Evolutionary conservation across 1,139 yeast species (phyloP).

Genomic region (Candida mesenterica): DNA sequence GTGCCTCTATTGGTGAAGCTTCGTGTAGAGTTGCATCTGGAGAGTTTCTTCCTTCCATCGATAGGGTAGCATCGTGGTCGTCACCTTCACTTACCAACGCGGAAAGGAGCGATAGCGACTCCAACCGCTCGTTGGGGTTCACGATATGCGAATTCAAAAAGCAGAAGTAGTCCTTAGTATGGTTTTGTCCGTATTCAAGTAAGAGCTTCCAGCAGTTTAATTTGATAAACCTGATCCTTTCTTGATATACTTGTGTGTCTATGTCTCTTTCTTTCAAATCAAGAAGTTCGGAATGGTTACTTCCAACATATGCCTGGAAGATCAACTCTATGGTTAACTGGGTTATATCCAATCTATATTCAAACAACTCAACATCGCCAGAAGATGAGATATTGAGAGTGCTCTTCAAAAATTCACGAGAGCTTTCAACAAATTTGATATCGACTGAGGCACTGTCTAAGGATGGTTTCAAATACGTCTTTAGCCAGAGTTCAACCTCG

Average conservation of each 20-base stretch:
- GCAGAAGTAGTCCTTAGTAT: conserved; percentile 32
- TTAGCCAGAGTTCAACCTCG: conserved; percentile 51
- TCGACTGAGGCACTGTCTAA: conserved; percentile 61
- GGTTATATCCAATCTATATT: conserved; percentile 24
- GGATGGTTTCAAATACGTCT: conserved; percentile 52
- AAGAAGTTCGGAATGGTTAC: conserved; percentile 11
- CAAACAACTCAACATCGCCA: conserved; percentile 26
- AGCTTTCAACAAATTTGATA: conserved; percentile 36
- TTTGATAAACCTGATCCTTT: conserved; percentile 48
- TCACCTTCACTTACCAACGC: conserved; percentile 18
- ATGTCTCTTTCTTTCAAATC: conserved; percentile 17
- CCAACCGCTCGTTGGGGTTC: conserved; percentile 30
- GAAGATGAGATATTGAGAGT: conserved; percentile 24
- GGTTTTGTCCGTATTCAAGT: conserved; percentile 35
- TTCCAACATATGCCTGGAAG: conserved; percentile 31
- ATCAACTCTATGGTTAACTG: conserved; percentile 27
- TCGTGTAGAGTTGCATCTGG: too few relatives aligned
- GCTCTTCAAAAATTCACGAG: conserved; percentile 41
- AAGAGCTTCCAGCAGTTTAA: conserved; percentile 43
- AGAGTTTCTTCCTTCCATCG: background rate
- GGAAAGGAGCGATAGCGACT: conserved; percentile 34
- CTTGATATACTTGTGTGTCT: conserved; percentile 38
- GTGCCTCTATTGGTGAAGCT: too few relatives aligned
- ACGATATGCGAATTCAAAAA: conserved; percentile 33
- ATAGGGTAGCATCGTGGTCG: background rate